A percentile compares a stretch with the other conserved stretches of the same genome.
These are phyloP conservation scores for Solanum peruvianum DNA, from an alignment of 257 asterid species.

Conservation along the genomic window DNA sequence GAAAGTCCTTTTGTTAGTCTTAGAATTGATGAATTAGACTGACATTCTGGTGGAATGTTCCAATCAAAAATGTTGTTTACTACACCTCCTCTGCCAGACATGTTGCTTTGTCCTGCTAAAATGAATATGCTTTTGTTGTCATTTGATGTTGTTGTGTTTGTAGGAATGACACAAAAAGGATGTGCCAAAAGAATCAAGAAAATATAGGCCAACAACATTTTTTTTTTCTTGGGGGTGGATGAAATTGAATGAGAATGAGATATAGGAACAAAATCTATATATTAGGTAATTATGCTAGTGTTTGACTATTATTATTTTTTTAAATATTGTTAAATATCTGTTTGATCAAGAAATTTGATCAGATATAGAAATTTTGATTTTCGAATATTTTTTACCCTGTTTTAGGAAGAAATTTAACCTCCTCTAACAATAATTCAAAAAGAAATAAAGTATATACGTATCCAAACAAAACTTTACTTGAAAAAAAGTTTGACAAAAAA, in stretches of 20 bases:
- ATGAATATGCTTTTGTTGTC: neutral
- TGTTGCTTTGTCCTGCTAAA: constrained; percentile 6
- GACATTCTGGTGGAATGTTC: neutral
- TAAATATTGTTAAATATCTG: too few relatives aligned
- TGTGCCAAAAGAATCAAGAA: neutral
- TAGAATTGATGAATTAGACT: neutral
- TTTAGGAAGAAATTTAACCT: neutral
- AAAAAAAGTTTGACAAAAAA: neutral
- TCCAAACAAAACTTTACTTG: neutral
- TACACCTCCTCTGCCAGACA: constrained; percentile 6
- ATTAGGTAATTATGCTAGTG: neutral
- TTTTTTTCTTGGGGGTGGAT: neutral
- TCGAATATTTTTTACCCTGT: neutral
- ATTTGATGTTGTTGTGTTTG: neutral
- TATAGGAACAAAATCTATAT: neutral
- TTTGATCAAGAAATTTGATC: too few relatives aligned
- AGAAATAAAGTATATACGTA: too few relatives aligned
- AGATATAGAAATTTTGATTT: too few relatives aligned
- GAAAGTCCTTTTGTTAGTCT: neutral
- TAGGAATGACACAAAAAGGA: neutral
- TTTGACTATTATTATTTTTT: neutral
- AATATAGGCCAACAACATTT: neutral
- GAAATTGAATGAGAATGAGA: neutral
- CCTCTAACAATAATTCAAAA: neutral
- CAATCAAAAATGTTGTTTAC: neutral